A percentile compares a stretch with the other conserved stretches of the same genome.
These are phyloP conservation scores for Fusarium sarcochroum DNA, from an alignment of 2,329 filamentous ascomycete genomes.

Conservation along the genomic window DNA sequence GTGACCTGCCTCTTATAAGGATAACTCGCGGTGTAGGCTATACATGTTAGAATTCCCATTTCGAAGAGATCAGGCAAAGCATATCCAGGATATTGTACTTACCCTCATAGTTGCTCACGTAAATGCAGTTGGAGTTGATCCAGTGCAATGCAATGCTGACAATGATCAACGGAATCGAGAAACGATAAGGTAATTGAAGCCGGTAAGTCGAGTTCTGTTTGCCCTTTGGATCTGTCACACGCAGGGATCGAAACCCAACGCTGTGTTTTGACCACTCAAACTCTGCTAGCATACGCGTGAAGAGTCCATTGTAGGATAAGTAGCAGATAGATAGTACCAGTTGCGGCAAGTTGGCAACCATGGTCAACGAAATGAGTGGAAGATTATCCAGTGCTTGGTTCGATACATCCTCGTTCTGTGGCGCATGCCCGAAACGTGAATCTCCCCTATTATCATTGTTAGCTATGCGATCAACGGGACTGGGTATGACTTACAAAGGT, in stretches of 20 bases:
- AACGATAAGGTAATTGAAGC: constrained; percentile 43
- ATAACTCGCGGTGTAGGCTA: constrained; percentile 3
- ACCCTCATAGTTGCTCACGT: constrained; percentile 42
- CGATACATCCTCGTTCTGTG: constrained; percentile 7
- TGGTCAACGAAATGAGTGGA: constrained; percentile 5
- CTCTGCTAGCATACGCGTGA: constrained; percentile 39
- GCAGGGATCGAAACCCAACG: constrained; percentile 16
- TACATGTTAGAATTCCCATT: background rate
- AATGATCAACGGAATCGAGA: constrained; percentile 36
- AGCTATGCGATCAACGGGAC: background rate
- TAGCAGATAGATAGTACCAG: constrained; percentile 35
- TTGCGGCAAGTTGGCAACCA: constrained; percentile 35
- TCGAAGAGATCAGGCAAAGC: background rate
- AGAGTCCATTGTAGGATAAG: constrained; percentile 31
- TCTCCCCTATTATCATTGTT: background rate
- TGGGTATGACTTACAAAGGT: background rate
- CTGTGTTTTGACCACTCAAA: constrained; percentile 38
- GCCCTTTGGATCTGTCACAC: constrained; percentile 33
- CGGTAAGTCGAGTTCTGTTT: constrained; percentile 39
- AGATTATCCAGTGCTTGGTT: rapidly evolving
- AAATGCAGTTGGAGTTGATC: constrained; percentile 41
- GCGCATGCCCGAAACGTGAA: constrained; percentile 14
- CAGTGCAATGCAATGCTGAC: constrained; percentile 38
- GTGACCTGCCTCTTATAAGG: constrained; percentile 2
- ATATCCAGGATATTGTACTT: background rate